phyloP scores from a whole-genome alignment of 75 land plant species.

The Cryptomeria japonica region DNA sequence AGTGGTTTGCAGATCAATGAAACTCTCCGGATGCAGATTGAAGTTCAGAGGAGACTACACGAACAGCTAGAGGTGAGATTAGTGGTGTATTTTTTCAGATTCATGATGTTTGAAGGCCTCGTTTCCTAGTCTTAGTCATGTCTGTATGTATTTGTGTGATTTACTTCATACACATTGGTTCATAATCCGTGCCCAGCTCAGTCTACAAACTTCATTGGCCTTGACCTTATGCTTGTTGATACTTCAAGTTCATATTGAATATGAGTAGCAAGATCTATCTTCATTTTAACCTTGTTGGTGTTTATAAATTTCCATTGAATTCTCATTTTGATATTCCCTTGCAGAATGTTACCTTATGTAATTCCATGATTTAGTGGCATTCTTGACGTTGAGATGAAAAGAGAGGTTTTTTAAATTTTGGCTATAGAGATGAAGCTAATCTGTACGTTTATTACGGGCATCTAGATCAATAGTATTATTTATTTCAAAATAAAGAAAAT shows the following conservation, averaged over 20 bases:
- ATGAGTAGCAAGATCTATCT: not conserved
- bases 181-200: not conserved
- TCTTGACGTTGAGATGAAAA: not conserved
- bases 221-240: not conserved
- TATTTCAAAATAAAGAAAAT: not conserved
- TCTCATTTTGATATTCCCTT: not conserved
- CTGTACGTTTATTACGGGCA: not conserved
- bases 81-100: not conserved
- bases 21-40: conserved; percentile 75
- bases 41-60: conserved; percentile 72
- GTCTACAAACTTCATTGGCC: not conserved
- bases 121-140: not conserved
- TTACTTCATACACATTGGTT: not conserved
- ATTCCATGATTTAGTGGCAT: not conserved
- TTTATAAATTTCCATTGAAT: not conserved
- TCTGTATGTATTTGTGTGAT: not conserved
- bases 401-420: not conserved
- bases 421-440: not conserved
- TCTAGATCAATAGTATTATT: not conserved
- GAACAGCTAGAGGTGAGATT: conserved; percentile 77
- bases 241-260: conserved; percentile 2
- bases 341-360: not conserved
- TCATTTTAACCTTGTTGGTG: not conserved
- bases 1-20: conserved; percentile 59
- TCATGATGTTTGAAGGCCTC: not conserved